Percentiles rank a stretch among this genome's conserved stretches.
phyloP scores from a whole-genome alignment of 179 eudicot species.

The Spergularia azorica region DNA sequence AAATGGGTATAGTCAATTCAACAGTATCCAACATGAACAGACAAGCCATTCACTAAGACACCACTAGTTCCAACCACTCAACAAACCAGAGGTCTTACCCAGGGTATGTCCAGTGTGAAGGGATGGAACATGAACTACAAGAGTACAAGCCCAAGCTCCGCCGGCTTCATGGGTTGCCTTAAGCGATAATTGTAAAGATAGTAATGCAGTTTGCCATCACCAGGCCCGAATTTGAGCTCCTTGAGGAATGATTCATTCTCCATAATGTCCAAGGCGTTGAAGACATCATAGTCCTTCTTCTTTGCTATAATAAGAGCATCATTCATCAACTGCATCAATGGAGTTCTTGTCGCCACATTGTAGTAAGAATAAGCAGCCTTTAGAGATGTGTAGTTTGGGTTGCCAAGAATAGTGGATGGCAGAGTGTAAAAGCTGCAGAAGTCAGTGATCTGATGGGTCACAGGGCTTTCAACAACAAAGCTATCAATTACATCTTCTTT shows the following conservation, averaged over 20 bases:
- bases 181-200: conserved; percentile 71
- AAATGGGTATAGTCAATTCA: conserved; percentile 18
- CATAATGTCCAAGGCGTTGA: conserved; percentile 79
- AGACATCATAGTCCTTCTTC: conserved; percentile 61
- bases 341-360: conserved; percentile 72
- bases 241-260: conserved; percentile 64
- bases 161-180: conserved; percentile 53
- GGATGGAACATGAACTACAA: conserved; percentile 40
- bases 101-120: conserved; percentile 19
- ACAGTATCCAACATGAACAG: conserved; percentile 24
- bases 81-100: conserved; percentile 31
- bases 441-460: conserved; percentile 72
- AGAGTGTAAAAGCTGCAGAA: conserved; percentile 80
- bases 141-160: conserved; percentile 76
- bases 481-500: conserved; percentile 62
- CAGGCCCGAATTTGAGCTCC: conserved; percentile 77
- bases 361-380: conserved; percentile 85
- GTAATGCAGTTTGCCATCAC: conserved; percentile 80
- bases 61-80: conserved; percentile 23
- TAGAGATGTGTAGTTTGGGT: conserved; percentile 54
- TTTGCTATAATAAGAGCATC: conserved; percentile 71
- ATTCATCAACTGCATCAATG: conserved; percentile 73
- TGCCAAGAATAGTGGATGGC: conserved; percentile 70
- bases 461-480: conserved; percentile 68
- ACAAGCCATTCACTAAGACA: conserved; percentile 10